Conservation (phyloP, 73 alveolate species). For the Paramecium octaurelia region DNA sequence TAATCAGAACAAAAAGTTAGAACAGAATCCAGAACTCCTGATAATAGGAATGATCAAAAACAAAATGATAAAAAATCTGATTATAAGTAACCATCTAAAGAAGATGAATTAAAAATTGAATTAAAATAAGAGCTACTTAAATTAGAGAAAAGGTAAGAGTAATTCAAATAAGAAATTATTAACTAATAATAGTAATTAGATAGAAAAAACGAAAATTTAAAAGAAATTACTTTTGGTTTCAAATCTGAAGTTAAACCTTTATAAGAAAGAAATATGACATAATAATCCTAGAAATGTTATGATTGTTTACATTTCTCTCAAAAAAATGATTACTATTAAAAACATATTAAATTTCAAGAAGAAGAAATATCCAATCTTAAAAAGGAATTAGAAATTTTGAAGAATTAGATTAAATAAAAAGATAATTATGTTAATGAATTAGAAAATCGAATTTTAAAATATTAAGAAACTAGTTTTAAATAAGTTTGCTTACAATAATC, state of each 20-base stretch:
- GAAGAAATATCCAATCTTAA: background rate
- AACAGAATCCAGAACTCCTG: conserved; percentile 6
- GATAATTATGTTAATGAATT: conserved; percentile 26
- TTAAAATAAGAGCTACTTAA: background rate
- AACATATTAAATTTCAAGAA: background rate
- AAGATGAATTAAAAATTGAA: background rate
- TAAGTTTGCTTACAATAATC: background rate
- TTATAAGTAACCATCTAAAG: background rate
- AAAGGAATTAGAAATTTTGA: conserved; percentile 10
- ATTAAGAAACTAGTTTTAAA: conserved; percentile 19
- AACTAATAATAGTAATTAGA: background rate
- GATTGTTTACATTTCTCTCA: background rate
- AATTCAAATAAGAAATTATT: background rate
- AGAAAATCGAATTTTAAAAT: conserved; percentile 2
- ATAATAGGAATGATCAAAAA: background rate
- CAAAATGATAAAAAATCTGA: background rate
- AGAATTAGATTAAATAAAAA: conserved; percentile 3
- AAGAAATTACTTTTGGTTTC: background rate
- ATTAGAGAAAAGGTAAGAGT: background rate
- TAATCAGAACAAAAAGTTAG: background rate
- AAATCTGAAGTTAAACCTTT: background rate
- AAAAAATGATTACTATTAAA: background rate
- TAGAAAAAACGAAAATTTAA: background rate
- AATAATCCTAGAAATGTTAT: background rate
- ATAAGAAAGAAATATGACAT: background rate